Percentiles rank a stretch among this genome's conserved stretches.
Evolutionary conservation across 345 rosid species (phyloP).

Genomic region (Angophora floribunda): DNA sequence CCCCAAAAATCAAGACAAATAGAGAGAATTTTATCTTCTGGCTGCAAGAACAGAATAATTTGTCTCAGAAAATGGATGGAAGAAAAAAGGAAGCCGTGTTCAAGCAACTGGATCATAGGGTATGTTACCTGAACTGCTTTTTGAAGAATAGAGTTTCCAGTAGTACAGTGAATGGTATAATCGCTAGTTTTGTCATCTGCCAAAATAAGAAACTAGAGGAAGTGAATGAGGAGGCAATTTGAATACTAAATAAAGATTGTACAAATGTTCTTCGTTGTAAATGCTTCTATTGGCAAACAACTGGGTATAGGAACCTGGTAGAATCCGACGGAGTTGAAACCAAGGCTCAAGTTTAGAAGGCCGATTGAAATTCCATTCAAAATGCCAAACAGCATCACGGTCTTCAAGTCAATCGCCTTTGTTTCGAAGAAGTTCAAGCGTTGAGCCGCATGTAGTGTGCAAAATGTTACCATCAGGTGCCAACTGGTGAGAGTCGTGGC

Average conservation of each 20-base stretch:
- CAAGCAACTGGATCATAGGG: not conserved
- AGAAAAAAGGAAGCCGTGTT: not conserved
- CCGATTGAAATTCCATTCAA: constrained; percentile 97
- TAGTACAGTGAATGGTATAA: constrained; percentile 92
- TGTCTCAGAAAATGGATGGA: not conserved
- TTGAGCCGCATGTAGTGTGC: constrained; percentile 83
- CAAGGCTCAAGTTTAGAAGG: constrained; percentile 87
- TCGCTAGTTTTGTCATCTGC: constrained; percentile 98
- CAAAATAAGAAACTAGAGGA: not conserved
- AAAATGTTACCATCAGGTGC: constrained; percentile 93
- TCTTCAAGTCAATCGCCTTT: constrained; percentile 71
- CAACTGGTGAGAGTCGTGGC: constrained; percentile 96
- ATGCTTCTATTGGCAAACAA: not conserved
- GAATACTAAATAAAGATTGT: not conserved
- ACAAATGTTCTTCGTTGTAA: not conserved
- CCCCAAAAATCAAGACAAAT: constrained; percentile 63
- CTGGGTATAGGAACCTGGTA: constrained; percentile 47
- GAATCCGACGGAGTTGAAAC: constrained; percentile 96
- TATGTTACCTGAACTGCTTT: constrained; percentile 76
- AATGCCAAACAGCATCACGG: constrained; percentile 89
- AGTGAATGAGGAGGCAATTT: not conserved
- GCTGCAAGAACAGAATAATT: constrained; percentile 32
- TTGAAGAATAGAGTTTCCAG: constrained; percentile 88
- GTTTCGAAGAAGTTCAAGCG: constrained; percentile 74
- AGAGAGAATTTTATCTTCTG: constrained; percentile 67